Evolutionary conservation across 305 asterid genomes (phyloP), one percentile per base, ranked within the genome.

Genomic region (Fraxinus angustifolia): DNA sequence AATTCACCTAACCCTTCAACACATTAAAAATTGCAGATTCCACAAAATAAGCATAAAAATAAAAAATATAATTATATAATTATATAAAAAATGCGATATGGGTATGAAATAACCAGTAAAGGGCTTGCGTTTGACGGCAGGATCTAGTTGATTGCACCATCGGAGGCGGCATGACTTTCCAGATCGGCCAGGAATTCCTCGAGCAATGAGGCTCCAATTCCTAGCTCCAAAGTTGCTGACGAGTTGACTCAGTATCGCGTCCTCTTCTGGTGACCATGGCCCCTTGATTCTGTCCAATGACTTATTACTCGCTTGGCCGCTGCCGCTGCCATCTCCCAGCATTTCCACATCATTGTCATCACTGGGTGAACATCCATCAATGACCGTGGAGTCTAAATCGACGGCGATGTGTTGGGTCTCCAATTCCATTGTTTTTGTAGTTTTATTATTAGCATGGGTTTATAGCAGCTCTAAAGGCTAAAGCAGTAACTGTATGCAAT

Each of bases 211-310:
- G 80, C 92, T 92, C 98, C 98, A 94, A 86, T 94, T 92, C 81
- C 92, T 89, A 4, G 97, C 91, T n/a, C 98, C 96, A 76, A 91
- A 86, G 33, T 89, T 89, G 74, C 86, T 76, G n/a, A 94, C 97
- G 6, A 94, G 91, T 53, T 87, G 87, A 84, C 91, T 88, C 71
- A 94, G 92, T 85, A 90, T 81, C 77, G 90, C 84, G 82, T 94
- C 98, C 86, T 94, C 97, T n/a, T 92, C 97, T 14, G 88, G 95
- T 35, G 94, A 94, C 98, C 98, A 94, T 70, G 98, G 97, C 14
- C 98, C 98, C 88, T 91, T 94, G 77, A 94, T 94, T 82, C 90
- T 89, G 85, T 90, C 91, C 1, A 78, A 82, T 17, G 85, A 83
- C 79, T 84, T 88, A 77, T 82, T 87, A 78, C 81, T 80, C 73